Conservation (phyloP, 2,329 filamentous ascomycete species). For the Penicillium sp. region DNA sequence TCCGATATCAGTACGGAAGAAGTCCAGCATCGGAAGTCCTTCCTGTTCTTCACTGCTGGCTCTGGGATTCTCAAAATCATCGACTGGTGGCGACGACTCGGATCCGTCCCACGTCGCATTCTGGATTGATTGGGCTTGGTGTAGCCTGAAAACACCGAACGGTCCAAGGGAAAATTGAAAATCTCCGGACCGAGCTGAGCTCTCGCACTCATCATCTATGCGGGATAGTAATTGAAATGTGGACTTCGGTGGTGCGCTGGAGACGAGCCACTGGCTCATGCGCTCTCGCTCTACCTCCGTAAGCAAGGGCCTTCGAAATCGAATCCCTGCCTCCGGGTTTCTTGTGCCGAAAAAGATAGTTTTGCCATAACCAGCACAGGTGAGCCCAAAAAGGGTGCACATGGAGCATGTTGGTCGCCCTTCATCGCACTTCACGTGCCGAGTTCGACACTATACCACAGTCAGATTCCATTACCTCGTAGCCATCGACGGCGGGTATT, state of each 20-base stretch:
- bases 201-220: constrained; percentile 38
- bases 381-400: constrained; percentile 41
- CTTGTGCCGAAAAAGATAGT: constrained; percentile 43
- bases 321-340: constrained; percentile 23
- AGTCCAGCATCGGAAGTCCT: neutral
- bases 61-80: constrained; percentile 4
- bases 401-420: constrained; percentile 45
- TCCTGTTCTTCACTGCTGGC: constrained; percentile 12
- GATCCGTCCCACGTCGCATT: neutral
- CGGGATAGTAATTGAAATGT: constrained; percentile 23
- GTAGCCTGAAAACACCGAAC: constrained; percentile 20
- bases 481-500: neutral
- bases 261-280: constrained; percentile 44
- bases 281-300: constrained; percentile 41
- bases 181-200: neutral
- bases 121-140: neutral
- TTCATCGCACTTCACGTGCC: constrained; percentile 54
- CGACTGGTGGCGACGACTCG: neutral
- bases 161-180: constrained; percentile 18
- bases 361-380: constrained; percentile 48
- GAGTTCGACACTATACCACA: constrained; percentile 38
- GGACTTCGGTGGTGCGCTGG: constrained; percentile 35
- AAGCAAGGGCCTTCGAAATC: constrained; percentile 51
- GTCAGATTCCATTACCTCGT: neutral
- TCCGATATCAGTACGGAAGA: neutral